These are phyloP conservation scores for Trametes coccinea DNA, from an alignment of 768 basidiomycete genomes.

Conservation along the genomic window DNA sequence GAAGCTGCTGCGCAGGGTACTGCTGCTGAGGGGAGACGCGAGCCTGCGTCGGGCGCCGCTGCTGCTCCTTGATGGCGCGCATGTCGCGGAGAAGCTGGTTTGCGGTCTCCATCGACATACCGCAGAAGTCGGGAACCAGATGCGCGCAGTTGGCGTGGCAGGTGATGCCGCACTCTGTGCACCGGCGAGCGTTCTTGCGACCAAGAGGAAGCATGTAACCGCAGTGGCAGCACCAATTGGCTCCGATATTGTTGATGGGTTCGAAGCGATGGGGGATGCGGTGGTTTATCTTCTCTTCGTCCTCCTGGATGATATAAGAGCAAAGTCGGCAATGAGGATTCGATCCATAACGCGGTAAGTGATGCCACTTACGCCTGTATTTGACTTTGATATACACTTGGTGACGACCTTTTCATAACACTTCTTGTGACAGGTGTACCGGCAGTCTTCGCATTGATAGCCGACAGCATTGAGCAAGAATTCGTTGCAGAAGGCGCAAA, in stretches of 20 bases:
- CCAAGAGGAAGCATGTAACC: conserved; percentile 97
- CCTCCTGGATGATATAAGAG: conserved; percentile 66
- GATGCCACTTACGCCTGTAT: conserved; percentile 71
- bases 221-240: conserved; percentile 99
- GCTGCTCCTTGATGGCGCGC: conserved; percentile 81
- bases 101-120: conserved; percentile 99
- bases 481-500: conserved; percentile 97
- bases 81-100: conserved; percentile 89
- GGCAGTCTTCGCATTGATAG: conserved; percentile 99
- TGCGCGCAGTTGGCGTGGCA: conserved; percentile 98
- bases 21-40: conserved; percentile 35
- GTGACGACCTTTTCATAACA: conserved; percentile 99
- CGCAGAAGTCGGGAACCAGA: conserved; percentile 98
- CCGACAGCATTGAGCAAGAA: conserved; percentile 96
- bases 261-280: conserved; percentile 99
- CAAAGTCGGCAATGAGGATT: not conserved
- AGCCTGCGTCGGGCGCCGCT: conserved; percentile 36
- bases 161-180: conserved; percentile 94
- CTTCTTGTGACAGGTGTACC: conserved; percentile 98
- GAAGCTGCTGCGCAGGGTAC: conserved; percentile 14
- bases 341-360: not conserved
- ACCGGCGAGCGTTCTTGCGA: conserved; percentile 94
- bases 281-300: conserved; percentile 99
- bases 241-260: conserved; percentile 92
- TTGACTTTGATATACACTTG: conserved; percentile 98